A percentile compares a stretch with the other conserved stretches of the same genome.
phyloP scores from a whole-genome alignment of 2,329 filamentous ascomycete species.

The Ascochyta koolunga region DNA sequence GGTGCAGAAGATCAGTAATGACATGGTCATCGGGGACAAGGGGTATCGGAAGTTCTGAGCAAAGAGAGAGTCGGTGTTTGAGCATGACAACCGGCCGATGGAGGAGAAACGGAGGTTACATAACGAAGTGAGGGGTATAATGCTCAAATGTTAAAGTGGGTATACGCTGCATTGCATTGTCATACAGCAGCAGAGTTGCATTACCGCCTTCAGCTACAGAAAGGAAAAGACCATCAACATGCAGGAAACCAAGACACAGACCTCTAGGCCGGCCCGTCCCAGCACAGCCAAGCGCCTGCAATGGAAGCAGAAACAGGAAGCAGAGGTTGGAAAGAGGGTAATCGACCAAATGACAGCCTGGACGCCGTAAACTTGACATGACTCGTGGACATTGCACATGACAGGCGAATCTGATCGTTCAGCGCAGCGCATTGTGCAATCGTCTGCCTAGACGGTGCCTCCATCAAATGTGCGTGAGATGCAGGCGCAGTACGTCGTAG shows the following conservation, averaged over 20 bases:
- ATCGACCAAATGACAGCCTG: constrained; percentile 38
- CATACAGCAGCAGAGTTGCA: constrained; percentile 40
- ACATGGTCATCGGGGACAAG: constrained; percentile 54
- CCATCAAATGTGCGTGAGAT: constrained; percentile 15
- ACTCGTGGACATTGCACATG: constrained; percentile 36
- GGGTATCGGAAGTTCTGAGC: constrained; percentile 54
- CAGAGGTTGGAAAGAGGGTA: constrained; percentile 37
- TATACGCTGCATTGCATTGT: constrained; percentile 22
- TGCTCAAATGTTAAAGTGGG: constrained; percentile 25
- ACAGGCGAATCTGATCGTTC: constrained; percentile 22
- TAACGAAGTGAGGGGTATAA: constrained; percentile 1
- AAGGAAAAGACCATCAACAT: constrained; percentile 34
- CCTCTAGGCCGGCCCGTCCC: constrained; percentile 29
- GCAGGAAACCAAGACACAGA: constrained; percentile 40
- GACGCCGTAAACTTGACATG: constrained; percentile 46
- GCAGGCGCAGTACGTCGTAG: constrained; percentile 24
- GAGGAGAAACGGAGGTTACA: too few relatives aligned
- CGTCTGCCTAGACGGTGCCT: constrained; percentile 11
- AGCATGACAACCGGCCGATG: too few relatives aligned
- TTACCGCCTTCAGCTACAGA: constrained; percentile 34
- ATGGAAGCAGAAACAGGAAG: constrained; percentile 37
- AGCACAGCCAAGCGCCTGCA: constrained; percentile 32
- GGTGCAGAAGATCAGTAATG: constrained; percentile 49
- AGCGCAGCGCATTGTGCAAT: constrained; percentile 23
- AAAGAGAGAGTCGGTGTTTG: too few relatives aligned